Evolutionary conservation across 371 early-diverging fungal species (phyloP).

Genomic region (Actinomortierella wolfii): DNA sequence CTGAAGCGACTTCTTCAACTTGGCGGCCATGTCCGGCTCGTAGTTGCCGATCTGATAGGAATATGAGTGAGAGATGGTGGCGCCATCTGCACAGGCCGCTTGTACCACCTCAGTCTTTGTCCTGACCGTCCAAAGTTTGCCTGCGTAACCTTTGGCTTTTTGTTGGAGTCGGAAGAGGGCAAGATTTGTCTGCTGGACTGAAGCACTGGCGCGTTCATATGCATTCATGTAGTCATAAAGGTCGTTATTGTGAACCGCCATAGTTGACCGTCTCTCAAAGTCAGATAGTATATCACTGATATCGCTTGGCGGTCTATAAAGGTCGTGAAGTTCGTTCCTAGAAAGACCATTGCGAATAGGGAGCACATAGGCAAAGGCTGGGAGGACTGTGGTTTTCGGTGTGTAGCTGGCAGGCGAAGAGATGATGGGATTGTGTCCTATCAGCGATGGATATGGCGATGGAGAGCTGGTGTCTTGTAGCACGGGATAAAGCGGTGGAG

Average conservation of each 20-base stretch:
- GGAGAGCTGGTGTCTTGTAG: neutral
- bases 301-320: slow-evolving; percentile 9
- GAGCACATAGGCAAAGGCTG: neutral
- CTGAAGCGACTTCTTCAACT: slow-evolving; percentile 39
- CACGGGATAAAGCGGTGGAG: slow-evolving; percentile 11
- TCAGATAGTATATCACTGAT: slow-evolving; percentile 8
- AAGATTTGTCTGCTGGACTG: slow-evolving; percentile 26
- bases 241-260: slow-evolving; percentile 3
- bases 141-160: slow-evolving; percentile 43
- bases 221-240: slow-evolving; percentile 18
- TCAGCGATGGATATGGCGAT: slow-evolving; percentile 4
- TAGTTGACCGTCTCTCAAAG: slow-evolving; percentile 2
- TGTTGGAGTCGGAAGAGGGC: slow-evolving; percentile 27
- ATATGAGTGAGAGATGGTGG: slow-evolving; percentile 40
- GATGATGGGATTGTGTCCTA: neutral
- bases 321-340: slow-evolving; percentile 6
- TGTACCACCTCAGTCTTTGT: slow-evolving; percentile 35
- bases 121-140: slow-evolving; percentile 45
- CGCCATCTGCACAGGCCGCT: slow-evolving; percentile 44
- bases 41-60: slow-evolving; percentile 43
- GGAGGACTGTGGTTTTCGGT: too few species aligned
- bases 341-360: neutral
- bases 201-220: slow-evolving; percentile 24
- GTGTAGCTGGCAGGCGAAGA: neutral
- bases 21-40: slow-evolving; percentile 36